Evolutionary conservation across 164 flowering plant genomes (phyloP), one percentile per base, ranked within the genome.

Genomic region (Magnolia changhungtana): DNA sequence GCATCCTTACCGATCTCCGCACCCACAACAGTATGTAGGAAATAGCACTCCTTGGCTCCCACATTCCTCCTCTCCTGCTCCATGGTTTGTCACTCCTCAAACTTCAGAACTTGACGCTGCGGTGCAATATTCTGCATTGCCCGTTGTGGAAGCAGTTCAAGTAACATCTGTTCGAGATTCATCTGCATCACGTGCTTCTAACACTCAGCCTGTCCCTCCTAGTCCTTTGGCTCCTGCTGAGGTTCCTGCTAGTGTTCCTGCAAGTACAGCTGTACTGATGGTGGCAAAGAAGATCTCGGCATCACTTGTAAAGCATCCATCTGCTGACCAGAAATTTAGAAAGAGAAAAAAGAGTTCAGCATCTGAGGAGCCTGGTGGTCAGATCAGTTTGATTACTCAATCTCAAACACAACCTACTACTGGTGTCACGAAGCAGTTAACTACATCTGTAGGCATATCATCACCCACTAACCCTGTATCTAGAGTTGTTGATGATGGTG

Each of bases 51-150:
- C 94, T 71, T 91, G 98, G 99, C 77, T 81, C 24, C 81, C 97
- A 24, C 98, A 89, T 75, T 50, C 88, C 50, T 84, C 94, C 45
- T 83, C 82, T 75, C 82, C 90, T 78, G 85, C 71, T 7, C 73
- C 93, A 4, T 89, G 97, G 97, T 77, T 87, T 78, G 76, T 90
- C 77, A 78, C 95, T 80, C 82, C 95, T 66, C 95, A 85, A 75
- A 78, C 86, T 72, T 29, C 95, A 69, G 69, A 84, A 49, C 78
- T 83, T 77, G 87, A 84, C 68, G 69, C 87, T 13, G 80, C 82
- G 80, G 77, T 80, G 65, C 89, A 81, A 24, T 83, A 82, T 74
- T 67, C 96, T 70, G 73, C 88, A 9, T 80, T 83, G 75, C 88
- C 92, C 24, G 63, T 69, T 19, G 83, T 91, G 23, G 97, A 94